Evolutionary conservation across 345 rosid genomes (phyloP), one percentile per base, ranked within the genome.

Genomic region (Brassica juncea): DNA sequence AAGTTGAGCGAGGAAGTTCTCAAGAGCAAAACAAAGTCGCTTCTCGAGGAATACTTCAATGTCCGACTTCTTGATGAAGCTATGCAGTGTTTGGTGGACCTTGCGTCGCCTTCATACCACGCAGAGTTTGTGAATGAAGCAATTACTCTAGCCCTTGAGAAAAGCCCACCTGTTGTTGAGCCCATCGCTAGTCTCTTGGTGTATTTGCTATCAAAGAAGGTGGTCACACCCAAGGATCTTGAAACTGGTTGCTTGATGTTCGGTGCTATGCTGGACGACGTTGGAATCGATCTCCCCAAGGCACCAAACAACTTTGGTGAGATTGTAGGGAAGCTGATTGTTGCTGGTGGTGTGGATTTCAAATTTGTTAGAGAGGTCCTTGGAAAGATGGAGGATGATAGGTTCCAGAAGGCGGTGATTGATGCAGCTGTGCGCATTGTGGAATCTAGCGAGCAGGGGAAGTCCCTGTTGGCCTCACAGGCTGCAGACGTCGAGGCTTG

Each of bases 241-340:
- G 92, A 80, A 57, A 76, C 83, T 0, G 97, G 98, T 16, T 87
- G 87, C 63, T 55, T 86, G 79, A 80, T 79, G 4, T 94, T 87
- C 15, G 88, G 87, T 47, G 82, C 88, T 0, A 72, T 80, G 86
- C 47, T 94, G 80, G 97, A 94, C 67, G 97, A 94, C 77, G 81
- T 94, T 32, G 97, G 88, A 57, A 89, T 94, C 19, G 98, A 94
- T 82, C 79, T 90, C 55, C 97, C 98, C 0, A 92, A 84, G 70
- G 97, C 98, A 37, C 94, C 97, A 1, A 70, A 72, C 68, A 84
- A 86, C 79, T 92, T 88, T 57, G 96, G 98, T 70, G 92, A 88
- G 77, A 84, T 92, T 31, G 32, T 90, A 0, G 97, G 94, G n/a
- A 85, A 70, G 73, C 63, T 94, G 49, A 77, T 87, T 49, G 8